A percentile compares a stretch with the other conserved stretches of the same genome.
Evolutionary conservation across 176 grass and related monocot species (phyloP).

Genomic region (Ananas comosus): DNA sequence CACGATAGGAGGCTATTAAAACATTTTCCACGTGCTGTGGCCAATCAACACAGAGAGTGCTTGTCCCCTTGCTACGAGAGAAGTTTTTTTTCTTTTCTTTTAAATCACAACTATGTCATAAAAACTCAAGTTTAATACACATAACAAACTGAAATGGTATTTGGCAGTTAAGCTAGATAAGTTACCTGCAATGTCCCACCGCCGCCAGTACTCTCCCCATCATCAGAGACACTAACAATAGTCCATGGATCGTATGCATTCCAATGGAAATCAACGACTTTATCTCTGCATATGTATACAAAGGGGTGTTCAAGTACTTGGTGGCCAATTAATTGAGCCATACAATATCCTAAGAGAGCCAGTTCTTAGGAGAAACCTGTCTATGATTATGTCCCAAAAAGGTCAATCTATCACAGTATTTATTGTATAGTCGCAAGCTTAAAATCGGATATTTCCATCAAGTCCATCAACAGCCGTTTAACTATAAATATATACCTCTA

Average conservation of each 20-base stretch:
- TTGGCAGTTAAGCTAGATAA: neutral
- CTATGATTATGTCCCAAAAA: neutral
- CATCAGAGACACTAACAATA: slow-evolving; percentile 93
- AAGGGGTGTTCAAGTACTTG: neutral
- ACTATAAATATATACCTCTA: neutral
- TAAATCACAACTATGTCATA: no score
- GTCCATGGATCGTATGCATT: slow-evolving; percentile 92
- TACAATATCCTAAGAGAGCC: neutral
- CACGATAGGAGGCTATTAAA: neutral
- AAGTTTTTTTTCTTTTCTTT: no score
- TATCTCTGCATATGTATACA: slow-evolving; percentile 39
- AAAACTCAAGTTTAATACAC: neutral
- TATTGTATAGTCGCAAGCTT: no score
- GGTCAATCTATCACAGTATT: no score
- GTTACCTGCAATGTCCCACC: slow-evolving; percentile 95
- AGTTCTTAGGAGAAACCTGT: neutral
- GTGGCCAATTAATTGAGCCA: neutral
- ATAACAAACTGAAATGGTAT: neutral
- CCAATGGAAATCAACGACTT: slow-evolving; percentile 93
- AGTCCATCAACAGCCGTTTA: neutral
- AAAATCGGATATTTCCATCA: neutral
- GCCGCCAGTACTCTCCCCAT: slow-evolving; percentile 91
- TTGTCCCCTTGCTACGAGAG: no score
- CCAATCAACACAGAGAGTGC: neutral
- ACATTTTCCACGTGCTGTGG: neutral